Percentiles rank a stretch among this genome's conserved stretches.
phyloP scores from a whole-genome alignment of 495 filamentous ascomycete species.

The Penicillium lagena region DNA sequence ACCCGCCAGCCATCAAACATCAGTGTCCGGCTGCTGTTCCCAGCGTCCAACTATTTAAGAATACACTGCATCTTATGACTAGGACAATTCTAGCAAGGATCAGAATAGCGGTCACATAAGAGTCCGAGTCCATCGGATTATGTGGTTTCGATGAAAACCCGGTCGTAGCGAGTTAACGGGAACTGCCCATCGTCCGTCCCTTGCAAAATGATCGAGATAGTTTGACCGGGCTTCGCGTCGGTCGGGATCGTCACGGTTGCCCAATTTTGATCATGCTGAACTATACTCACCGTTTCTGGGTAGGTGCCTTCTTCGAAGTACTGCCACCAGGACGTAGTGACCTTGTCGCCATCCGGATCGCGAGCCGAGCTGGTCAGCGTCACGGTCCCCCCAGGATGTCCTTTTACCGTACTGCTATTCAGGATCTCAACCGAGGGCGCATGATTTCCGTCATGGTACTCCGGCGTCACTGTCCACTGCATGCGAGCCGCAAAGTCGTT shows the following conservation, averaged over 20 bases:
- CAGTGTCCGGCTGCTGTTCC: too few relatives aligned
- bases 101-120: too few relatives aligned
- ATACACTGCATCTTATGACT: too few relatives aligned
- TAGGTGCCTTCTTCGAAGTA: slow-evolving; percentile 9
- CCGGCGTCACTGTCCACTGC: slow-evolving; percentile 26
- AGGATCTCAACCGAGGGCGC: slow-evolving; percentile 4
- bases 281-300: slow-evolving; percentile 2
- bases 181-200: slow-evolving; percentile 6
- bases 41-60: too few relatives aligned
- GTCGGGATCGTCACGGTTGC: slow-evolving; percentile 1
- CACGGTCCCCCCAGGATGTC: not conserved
- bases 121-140: not conserved
- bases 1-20: too few relatives aligned
- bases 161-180: slow-evolving; percentile 7
- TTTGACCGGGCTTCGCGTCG: slow-evolving; percentile 7
- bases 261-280: not conserved
- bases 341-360: slow-evolving; percentile 6
- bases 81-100: too few relatives aligned
- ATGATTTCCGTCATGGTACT: slow-evolving; percentile 25
- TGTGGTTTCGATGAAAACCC: slow-evolving; percentile 2
- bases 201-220: slow-evolving; percentile 8
- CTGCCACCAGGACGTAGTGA: slow-evolving; percentile 11
- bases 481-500: slow-evolving; percentile 40
- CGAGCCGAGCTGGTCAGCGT: slow-evolving; percentile 1
- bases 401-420: slow-evolving; percentile 1